phyloP scores from a whole-genome alignment of 352 stramenopile genomes.

The Phytophthora uliginosa region DNA sequence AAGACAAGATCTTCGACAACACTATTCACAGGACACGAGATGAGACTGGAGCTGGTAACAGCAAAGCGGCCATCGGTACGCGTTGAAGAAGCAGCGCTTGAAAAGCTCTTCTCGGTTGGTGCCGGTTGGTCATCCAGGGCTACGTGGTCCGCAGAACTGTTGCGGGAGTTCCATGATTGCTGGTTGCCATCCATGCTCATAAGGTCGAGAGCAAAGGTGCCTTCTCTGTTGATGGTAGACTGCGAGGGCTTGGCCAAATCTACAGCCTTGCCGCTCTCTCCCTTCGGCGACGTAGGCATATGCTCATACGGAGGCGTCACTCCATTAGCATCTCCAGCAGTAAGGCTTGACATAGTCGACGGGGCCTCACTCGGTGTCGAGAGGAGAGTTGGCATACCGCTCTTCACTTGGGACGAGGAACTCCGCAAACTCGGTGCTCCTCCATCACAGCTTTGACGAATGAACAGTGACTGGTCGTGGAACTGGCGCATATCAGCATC shows the following conservation, averaged over 20 bases:
- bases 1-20: slow-evolving; percentile 26
- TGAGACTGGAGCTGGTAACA: slow-evolving; percentile 13
- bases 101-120: slow-evolving; percentile 16
- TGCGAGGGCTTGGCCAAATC: slow-evolving; percentile 13
- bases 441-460: slow-evolving; percentile 32
- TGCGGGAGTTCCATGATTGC: not conserved
- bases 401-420: slow-evolving; percentile 27
- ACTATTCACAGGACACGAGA: slow-evolving; percentile 24
- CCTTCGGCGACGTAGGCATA: slow-evolving; percentile 30
- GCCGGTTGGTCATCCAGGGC: slow-evolving; percentile 16
- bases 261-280: slow-evolving; percentile 2
- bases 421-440: slow-evolving; percentile 22
- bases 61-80: slow-evolving; percentile 31
- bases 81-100: slow-evolving; percentile 6
- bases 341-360: slow-evolving; percentile 5
- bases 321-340: slow-evolving; percentile 1
- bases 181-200: slow-evolving; percentile 22
- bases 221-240: slow-evolving; percentile 25
- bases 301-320: slow-evolving; percentile 24
- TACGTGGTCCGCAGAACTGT: not conserved
- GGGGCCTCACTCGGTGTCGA: not conserved
- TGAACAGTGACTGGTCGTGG: slow-evolving; percentile 66
- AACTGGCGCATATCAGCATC: slow-evolving; percentile 82
- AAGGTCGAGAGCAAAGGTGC: slow-evolving; percentile 26
- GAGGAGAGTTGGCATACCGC: slow-evolving; percentile 6